Evolutionary conservation across 2,329 filamentous ascomycete genomes (phyloP).

Genomic region (Mollisiaceae sp.): DNA sequence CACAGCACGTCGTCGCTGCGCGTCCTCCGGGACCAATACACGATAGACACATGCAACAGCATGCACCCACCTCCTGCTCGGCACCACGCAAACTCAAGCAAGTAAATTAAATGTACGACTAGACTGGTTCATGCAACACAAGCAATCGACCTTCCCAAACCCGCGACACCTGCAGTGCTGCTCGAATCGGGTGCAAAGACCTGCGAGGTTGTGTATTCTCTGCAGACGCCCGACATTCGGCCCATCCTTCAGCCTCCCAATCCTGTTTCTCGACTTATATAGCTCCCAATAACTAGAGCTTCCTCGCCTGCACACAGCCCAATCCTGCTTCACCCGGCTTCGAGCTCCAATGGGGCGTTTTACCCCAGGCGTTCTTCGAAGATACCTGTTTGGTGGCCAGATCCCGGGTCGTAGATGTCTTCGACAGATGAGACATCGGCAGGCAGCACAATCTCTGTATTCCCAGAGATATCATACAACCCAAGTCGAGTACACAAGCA

Average conservation of each 20-base stretch:
- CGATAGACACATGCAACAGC: constrained; percentile 37
- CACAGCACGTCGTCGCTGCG: constrained; percentile 19
- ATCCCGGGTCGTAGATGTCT: constrained; percentile 38
- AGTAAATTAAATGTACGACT: constrained; percentile 16
- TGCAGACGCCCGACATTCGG: constrained; percentile 17
- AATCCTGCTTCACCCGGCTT: not conserved
- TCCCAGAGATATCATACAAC: constrained; percentile 25
- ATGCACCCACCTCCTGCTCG: constrained; percentile 22
- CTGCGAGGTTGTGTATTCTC: constrained; percentile 3
- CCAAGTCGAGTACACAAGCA: constrained; percentile 24
- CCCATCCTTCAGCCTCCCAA: constrained; percentile 14
- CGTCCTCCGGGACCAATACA: constrained; percentile 34
- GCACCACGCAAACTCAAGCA: constrained; percentile 2
- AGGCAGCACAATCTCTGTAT: constrained; percentile 24
- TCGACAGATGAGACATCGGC: constrained; percentile 22
- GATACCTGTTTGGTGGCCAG: constrained; percentile 41
- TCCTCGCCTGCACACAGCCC: not conserved
- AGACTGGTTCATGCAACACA: constrained; percentile 16
- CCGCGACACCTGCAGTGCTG: constrained; percentile 20
- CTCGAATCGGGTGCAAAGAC: constrained; percentile 30
- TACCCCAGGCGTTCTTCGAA: constrained; percentile 36
- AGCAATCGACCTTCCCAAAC: constrained; percentile 1
- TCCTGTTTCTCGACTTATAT: constrained; percentile 20
- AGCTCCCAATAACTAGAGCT: constrained; percentile 1
- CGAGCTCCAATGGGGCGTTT: constrained; percentile 37